Evolutionary conservation across 345 rosid genomes (phyloP).

Genomic region (Sonneratia caseolaris): DNA sequence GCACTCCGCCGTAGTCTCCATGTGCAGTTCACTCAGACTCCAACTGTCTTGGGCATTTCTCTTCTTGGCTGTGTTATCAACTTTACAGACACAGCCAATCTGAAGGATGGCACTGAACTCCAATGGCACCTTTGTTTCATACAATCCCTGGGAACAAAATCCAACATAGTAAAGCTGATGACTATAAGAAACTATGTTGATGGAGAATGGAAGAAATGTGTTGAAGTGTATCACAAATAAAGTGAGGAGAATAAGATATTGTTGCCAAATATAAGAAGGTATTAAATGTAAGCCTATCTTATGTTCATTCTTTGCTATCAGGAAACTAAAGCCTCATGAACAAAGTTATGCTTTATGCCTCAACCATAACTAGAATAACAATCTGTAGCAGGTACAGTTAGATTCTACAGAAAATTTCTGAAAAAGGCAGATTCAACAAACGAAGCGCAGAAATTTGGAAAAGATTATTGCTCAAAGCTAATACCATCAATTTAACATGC

Average conservation of each 20-base stretch:
- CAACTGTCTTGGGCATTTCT: slow-evolving; percentile 70
- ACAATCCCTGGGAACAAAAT: slow-evolving; percentile 60
- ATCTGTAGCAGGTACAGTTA: background rate
- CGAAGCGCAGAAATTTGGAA: background rate
- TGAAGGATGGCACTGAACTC: slow-evolving; percentile 74
- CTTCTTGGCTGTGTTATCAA: slow-evolving; percentile 56
- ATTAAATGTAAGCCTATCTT: background rate
- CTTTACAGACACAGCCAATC: slow-evolving; percentile 91
- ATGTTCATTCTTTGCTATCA: background rate
- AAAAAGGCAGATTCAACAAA: background rate
- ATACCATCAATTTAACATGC: slow-evolving; percentile 8
- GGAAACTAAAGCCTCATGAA: background rate
- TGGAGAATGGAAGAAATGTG: background rate
- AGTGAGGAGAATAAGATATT: background rate
- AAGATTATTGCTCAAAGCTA: slow-evolving; percentile 3
- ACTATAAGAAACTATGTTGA: background rate
- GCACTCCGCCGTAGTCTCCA: slow-evolving; percentile 90
- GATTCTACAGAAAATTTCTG: background rate
- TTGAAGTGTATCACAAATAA: background rate
- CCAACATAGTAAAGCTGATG: slow-evolving; percentile 10
- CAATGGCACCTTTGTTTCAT: slow-evolving; percentile 69
- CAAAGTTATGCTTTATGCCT: background rate
- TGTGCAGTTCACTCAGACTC: slow-evolving; percentile 68
- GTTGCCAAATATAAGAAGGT: background rate
- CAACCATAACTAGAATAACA: background rate